Evolutionary conservation across 169 alveolate genomes (phyloP).

Genomic region (Blepharisma undulans): DNA sequence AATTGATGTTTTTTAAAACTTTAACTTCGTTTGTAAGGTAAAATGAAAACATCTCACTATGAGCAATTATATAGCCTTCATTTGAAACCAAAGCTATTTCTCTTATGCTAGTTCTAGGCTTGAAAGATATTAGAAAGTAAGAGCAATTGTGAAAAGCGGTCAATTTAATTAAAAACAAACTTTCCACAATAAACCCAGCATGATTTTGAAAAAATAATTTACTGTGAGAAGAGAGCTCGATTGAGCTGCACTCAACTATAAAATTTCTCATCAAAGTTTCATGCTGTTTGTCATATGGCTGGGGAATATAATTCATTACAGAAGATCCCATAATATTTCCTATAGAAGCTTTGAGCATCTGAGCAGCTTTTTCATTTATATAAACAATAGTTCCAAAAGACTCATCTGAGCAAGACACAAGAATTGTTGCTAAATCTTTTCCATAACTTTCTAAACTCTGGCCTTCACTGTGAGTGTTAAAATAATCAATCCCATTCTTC

Average conservation of each 20-base stretch:
- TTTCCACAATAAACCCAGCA: background rate
- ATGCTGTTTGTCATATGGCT: background rate
- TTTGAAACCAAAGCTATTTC: background rate
- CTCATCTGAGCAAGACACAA: background rate
- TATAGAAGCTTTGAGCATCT: background rate
- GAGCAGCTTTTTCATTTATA: background rate
- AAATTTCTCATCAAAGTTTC: background rate
- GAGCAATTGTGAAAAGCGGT: background rate
- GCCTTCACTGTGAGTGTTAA: background rate
- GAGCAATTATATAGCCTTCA: background rate
- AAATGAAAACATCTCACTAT: background rate
- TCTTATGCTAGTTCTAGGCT: background rate
- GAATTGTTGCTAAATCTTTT: background rate
- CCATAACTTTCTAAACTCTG: background rate
- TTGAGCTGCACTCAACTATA: background rate
- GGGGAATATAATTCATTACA: constrained; percentile 8
- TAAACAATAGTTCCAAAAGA: constrained; percentile 8
- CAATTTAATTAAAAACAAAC: background rate
- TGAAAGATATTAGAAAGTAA: background rate
- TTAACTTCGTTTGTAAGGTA: background rate
- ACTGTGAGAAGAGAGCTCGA: background rate
- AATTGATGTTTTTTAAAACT: background rate
- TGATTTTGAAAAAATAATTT: background rate
- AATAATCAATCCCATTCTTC: background rate
- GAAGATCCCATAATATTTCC: background rate